Conservation (phyloP, 2,329 filamentous ascomycete species). For the Penicillium sp. region DNA sequence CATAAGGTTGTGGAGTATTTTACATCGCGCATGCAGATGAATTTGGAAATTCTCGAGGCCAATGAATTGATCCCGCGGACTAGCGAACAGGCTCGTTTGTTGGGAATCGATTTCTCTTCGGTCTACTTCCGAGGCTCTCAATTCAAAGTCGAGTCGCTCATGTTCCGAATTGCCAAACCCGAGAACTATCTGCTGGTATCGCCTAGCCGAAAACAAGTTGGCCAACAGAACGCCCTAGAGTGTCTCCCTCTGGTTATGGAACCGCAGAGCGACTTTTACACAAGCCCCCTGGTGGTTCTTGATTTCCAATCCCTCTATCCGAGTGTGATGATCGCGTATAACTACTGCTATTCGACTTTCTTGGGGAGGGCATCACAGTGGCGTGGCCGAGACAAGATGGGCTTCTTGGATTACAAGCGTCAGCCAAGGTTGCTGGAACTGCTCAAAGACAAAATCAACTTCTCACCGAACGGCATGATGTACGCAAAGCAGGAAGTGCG, state of each 20-base stretch:
- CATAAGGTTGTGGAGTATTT: conserved; percentile 77
- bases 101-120: conserved; percentile 95
- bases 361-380: conserved; percentile 80
- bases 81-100: conserved; percentile 86
- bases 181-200: conserved; percentile 91
- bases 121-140: conserved; percentile 94
- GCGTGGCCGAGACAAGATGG: conserved; percentile 93
- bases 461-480: conserved; percentile 95
- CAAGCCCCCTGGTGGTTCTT: conserved; percentile 79
- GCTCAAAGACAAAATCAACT: conserved; percentile 81
- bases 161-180: conserved; percentile 97
- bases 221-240: conserved; percentile 88
- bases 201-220: conserved; percentile 87
- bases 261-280: conserved; percentile 92
- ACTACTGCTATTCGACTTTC: conserved; percentile 97
- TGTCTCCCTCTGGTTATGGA: conserved; percentile 97
- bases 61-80: conserved; percentile 87
- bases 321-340: conserved; percentile 98
- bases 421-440: conserved; percentile 72
- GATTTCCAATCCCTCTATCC: conserved; percentile 97
- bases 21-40: conserved; percentile 68
- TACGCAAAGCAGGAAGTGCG: conserved; percentile 82
- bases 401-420: conserved; percentile 82
- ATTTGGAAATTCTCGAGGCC: conserved; percentile 85
- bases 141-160: conserved; percentile 97